A percentile compares a stretch with the other conserved stretches of the same genome.
phyloP scores from a whole-genome alignment of 2,329 filamentous ascomycete genomes.

The Xylaria sp. region DNA sequence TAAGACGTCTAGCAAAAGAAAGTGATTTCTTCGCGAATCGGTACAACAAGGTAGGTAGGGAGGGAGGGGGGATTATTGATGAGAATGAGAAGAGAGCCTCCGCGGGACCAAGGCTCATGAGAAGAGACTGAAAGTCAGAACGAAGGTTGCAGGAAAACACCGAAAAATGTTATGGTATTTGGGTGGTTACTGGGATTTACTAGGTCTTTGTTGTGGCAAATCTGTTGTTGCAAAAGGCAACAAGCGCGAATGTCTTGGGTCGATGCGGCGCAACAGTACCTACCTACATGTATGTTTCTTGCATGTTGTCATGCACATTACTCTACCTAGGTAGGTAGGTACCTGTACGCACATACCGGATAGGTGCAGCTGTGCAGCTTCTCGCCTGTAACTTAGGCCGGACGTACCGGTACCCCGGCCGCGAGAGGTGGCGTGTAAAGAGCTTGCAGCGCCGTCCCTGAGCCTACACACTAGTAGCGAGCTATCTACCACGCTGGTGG shows the following conservation, averaged over 20 bases:
- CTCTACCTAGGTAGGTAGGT: background rate
- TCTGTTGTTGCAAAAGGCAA: conserved; percentile 11
- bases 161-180: background rate
- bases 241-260: background rate
- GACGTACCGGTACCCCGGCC: background rate
- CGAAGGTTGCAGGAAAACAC: background rate
- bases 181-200: background rate
- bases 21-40: background rate
- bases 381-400: background rate
- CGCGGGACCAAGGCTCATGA: background rate
- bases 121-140: background rate
- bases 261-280: background rate
- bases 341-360: too few relatives aligned
- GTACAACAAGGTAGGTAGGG: background rate
- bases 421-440: conserved; percentile 28
- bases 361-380: background rate
- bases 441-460: conserved; percentile 27
- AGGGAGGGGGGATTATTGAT: background rate
- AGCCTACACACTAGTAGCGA: background rate
- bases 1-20: background rate
- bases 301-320: background rate
- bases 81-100: background rate
- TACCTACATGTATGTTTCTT: conserved; percentile 1
- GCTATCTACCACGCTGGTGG: background rate
- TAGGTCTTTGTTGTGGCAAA: conserved; percentile 29